A percentile compares a stretch with the other conserved stretches of the same genome.
These are phyloP conservation scores for Microcos paniculata DNA, from an alignment of 345 rosid genomes.

Conservation along the genomic window DNA sequence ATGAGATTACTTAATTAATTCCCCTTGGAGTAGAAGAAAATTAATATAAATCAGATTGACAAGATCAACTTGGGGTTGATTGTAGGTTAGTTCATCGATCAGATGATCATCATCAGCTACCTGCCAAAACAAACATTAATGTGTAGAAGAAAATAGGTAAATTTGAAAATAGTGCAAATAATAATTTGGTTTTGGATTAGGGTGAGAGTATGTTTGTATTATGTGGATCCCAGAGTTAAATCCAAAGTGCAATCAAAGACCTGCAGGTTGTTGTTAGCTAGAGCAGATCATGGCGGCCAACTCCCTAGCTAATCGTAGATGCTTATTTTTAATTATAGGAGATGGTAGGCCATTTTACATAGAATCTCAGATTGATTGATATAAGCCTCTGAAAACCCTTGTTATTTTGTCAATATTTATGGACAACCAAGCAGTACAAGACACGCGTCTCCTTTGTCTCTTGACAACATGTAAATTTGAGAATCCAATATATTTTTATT, in stretches of 20 bases:
- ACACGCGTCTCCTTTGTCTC: conserved; percentile 15
- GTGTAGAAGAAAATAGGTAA: not conserved
- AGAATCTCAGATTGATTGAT: conserved; percentile 27
- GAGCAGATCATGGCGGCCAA: not conserved
- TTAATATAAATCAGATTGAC: not conserved
- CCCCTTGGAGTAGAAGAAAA: not conserved
- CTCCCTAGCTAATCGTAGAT: not conserved
- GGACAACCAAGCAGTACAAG: conserved; percentile 10
- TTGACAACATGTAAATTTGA: conserved; percentile 1
- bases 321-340: not conserved
- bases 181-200: conserved; percentile 9
- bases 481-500: not conserved
- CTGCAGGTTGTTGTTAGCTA: not conserved
- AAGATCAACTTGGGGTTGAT: not conserved
- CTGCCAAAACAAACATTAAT: not conserved
- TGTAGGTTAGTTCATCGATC: conserved; percentile 1
- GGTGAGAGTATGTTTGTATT: conserved; percentile 16
- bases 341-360: conserved; percentile 22
- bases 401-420: conserved; percentile 11
- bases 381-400: not conserved
- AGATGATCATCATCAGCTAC: not conserved
- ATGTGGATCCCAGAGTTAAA: conserved; percentile 22
- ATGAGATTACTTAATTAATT: not conserved
- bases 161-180: not conserved
- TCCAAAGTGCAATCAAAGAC: conserved; percentile 25